Evolutionary conservation across 2,329 filamentous ascomycete species (phyloP).

Genomic region (Cladosporium oxysporum): DNA sequence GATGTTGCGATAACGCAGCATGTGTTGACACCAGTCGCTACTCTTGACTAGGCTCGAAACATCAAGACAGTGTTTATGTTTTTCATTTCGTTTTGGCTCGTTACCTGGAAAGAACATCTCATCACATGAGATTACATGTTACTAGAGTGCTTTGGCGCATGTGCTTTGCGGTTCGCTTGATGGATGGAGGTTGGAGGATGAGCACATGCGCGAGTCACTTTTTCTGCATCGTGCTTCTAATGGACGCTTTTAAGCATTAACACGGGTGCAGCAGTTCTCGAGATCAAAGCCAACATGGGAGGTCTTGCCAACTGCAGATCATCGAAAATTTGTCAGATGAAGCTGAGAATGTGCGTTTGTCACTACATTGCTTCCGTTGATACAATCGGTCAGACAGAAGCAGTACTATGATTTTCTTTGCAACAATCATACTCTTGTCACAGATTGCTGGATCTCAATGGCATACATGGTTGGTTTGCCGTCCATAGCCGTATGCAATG

Average conservation of each 20-base stretch:
- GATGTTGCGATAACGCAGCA: not conserved
- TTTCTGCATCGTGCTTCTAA: not conserved
- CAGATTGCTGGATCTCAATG: not conserved
- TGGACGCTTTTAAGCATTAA: not conserved
- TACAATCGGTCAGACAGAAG: not conserved
- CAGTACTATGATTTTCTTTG: not conserved
- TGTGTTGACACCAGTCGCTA: not conserved
- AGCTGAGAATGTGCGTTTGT: not conserved
- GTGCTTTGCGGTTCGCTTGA: not conserved
- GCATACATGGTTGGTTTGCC: not conserved
- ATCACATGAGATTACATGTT: not conserved
- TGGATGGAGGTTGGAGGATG: not conserved
- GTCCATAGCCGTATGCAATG: not conserved
- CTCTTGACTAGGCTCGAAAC: not conserved
- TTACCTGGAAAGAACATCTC: not conserved
- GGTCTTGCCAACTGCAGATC: not conserved
- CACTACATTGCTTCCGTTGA: not conserved
- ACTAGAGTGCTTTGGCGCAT: not conserved
- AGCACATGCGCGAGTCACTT: not conserved
- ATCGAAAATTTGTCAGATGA: not conserved
- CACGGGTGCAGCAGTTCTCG: not conserved
- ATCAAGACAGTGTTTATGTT: not conserved
- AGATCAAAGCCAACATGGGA: not conserved
- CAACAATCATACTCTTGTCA: no score
- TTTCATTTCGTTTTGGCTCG: not conserved